A percentile compares a stretch with the other conserved stretches of the same genome.
These are phyloP conservation scores for Fraxinus albicans DNA, from an alignment of 305 asterid species.

Conservation along the genomic window DNA sequence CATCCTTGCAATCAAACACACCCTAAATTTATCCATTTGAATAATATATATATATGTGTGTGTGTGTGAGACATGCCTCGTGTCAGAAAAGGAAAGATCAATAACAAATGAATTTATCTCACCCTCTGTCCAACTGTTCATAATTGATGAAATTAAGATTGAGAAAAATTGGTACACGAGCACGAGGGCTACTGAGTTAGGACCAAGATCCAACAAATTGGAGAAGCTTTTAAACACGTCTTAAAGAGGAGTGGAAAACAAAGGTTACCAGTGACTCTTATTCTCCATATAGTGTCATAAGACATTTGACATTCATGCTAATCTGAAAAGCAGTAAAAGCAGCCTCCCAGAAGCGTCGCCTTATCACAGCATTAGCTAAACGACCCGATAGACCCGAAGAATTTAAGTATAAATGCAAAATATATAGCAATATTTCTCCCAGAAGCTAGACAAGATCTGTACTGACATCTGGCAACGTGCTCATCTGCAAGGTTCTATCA, in stretches of 20 bases:
- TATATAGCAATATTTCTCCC: neutral
- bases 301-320: neutral
- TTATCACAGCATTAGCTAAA: neutral
- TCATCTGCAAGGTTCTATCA: conserved; percentile 74
- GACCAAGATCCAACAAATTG: conserved; percentile 10
- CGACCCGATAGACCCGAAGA: neutral
- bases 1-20: no score
- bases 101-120: conserved; percentile 8
- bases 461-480: conserved; percentile 47
- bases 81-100: conserved; percentile 13
- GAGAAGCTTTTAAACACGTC: conserved; percentile 4
- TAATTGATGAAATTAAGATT: neutral
- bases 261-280: conserved; percentile 8
- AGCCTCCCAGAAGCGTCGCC: neutral
- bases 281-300: neutral
- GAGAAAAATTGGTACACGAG: conserved; percentile 2
- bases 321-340: neutral
- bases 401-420: conserved; percentile 12
- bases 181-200: conserved; percentile 15
- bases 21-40: neutral
- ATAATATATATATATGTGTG: no score
- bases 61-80: neutral
- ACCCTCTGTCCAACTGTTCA: conserved; percentile 7
- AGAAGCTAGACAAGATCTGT: conserved; percentile 62
- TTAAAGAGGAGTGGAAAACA: neutral